These are phyloP conservation scores for Hypoxylon cercidicola DNA, from an alignment of 495 filamentous ascomycete species.

Conservation along the genomic window DNA sequence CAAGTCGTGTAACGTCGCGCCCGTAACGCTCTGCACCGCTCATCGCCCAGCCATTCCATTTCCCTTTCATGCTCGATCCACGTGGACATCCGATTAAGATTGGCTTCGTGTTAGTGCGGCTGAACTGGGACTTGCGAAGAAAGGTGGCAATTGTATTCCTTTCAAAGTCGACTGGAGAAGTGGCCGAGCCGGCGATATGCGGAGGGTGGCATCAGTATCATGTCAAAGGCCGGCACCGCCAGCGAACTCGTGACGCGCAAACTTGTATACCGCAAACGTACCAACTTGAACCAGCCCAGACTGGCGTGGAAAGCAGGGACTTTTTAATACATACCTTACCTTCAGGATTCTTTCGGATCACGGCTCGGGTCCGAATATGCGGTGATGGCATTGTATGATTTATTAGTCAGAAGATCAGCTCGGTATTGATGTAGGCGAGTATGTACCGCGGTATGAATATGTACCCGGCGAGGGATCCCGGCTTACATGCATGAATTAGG, in stretches of 20 bases:
- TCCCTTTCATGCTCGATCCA: constrained; percentile 25
- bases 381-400: not conserved
- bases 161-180: not conserved
- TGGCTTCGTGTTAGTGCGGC: constrained; percentile 30
- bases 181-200: constrained; percentile 25
- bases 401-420: constrained; percentile 1
- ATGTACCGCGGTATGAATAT: no score
- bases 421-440: not conserved
- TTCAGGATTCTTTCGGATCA: constrained; percentile 1
- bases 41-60: constrained; percentile 10
- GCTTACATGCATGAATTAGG: not conserved
- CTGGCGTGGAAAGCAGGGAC: not conserved
- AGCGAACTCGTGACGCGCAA: constrained; percentile 17
- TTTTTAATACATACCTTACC: no score
- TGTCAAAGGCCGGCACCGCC: constrained; percentile 20
- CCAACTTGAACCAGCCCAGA: constrained; percentile 3
- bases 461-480: not conserved
- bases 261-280: constrained; percentile 24
- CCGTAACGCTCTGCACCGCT: constrained; percentile 19
- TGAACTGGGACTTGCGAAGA: constrained; percentile 14
- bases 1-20: constrained; percentile 34
- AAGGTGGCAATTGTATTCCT: constrained; percentile 25
- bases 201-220: constrained; percentile 17
- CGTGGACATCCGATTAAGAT: constrained; percentile 31
- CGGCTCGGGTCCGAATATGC: constrained; percentile 31